Evolutionary conservation across 139 green algal species (phyloP).

Genomic region (Coelastrella sp.): DNA sequence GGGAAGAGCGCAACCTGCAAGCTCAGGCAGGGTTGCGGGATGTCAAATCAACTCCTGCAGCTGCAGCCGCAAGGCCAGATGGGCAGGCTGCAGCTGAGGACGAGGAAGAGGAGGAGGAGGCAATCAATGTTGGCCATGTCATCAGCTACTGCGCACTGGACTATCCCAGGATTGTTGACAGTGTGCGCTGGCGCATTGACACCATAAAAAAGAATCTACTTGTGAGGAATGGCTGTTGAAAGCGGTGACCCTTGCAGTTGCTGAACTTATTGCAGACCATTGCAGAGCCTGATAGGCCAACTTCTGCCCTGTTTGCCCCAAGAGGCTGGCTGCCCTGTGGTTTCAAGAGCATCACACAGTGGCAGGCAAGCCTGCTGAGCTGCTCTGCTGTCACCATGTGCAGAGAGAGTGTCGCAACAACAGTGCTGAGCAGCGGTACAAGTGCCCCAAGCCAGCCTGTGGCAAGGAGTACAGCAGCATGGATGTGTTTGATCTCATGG

Average conservation of each 20-base stretch:
- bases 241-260: no score
- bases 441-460: constrained; percentile 32
- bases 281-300: no score
- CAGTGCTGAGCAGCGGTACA: constrained; percentile 25
- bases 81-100: not conserved
- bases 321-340: no score
- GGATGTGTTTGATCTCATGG: constrained; percentile 44
- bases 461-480: constrained; percentile 46
- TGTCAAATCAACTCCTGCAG: not conserved
- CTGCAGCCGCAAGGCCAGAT: not conserved
- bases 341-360: not conserved
- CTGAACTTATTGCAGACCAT: not conserved
- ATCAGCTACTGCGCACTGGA: constrained; percentile 57
- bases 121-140: not conserved
- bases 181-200: constrained; percentile 37
- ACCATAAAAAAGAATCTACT: constrained; percentile 34
- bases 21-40: constrained; percentile 2
- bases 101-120: constrained; percentile 25
- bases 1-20: constrained; percentile 17
- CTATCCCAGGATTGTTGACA: constrained; percentile 53
- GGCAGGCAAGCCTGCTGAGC: not conserved
- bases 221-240: constrained; percentile 37
- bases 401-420: constrained; percentile 14
- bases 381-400: not conserved
- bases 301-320: no score